Evolutionary conservation across 2,329 filamentous ascomycete genomes (phyloP).

Genomic region (Zymoseptoria brevis): DNA sequence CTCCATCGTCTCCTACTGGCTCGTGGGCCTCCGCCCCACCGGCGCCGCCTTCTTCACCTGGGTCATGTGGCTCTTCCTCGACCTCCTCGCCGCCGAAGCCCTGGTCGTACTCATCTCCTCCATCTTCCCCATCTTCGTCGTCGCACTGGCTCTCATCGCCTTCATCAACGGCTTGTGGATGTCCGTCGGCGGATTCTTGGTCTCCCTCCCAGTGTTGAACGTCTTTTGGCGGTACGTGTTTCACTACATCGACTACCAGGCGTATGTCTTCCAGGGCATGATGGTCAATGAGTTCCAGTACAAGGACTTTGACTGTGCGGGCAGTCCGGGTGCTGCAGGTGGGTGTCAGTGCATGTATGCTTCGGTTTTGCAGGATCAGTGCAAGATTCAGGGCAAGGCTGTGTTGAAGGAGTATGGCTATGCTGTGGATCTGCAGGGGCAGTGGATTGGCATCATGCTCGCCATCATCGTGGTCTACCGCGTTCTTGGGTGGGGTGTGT

Average conservation of each 20-base stretch:
- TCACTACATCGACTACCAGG: slow-evolving; percentile 81
- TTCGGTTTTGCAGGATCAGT: slow-evolving; percentile 52
- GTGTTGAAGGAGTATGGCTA: slow-evolving; percentile 64
- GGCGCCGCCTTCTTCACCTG: slow-evolving; percentile 63
- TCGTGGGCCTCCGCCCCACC: slow-evolving; percentile 62
- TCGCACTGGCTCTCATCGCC: slow-evolving; percentile 68
- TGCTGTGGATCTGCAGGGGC: slow-evolving; percentile 48
- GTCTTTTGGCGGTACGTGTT: slow-evolving; percentile 82
- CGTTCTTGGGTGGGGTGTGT: slow-evolving; percentile 54
- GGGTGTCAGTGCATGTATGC: slow-evolving; percentile 63
- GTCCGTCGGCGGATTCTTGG: slow-evolving; percentile 76
- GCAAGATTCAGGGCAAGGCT: slow-evolving; percentile 59
- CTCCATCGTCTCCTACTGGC: slow-evolving; percentile 68
- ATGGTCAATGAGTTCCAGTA: slow-evolving; percentile 79
- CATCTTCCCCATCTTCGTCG: slow-evolving; percentile 70
- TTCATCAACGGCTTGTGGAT: slow-evolving; percentile 86
- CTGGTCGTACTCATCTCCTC: slow-evolving; percentile 69
- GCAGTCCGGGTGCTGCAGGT: background rate
- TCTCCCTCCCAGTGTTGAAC: slow-evolving; percentile 64
- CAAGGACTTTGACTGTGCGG: slow-evolving; percentile 53
- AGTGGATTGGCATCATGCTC: slow-evolving; percentile 66
- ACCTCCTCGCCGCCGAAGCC: slow-evolving; percentile 72
- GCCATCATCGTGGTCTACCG: slow-evolving; percentile 65
- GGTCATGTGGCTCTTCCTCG: slow-evolving; percentile 78
- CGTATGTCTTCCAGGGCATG: slow-evolving; percentile 84